phyloP scores from a whole-genome alignment of 495 filamentous ascomycete genomes.

The Tuber indicum region DNA sequence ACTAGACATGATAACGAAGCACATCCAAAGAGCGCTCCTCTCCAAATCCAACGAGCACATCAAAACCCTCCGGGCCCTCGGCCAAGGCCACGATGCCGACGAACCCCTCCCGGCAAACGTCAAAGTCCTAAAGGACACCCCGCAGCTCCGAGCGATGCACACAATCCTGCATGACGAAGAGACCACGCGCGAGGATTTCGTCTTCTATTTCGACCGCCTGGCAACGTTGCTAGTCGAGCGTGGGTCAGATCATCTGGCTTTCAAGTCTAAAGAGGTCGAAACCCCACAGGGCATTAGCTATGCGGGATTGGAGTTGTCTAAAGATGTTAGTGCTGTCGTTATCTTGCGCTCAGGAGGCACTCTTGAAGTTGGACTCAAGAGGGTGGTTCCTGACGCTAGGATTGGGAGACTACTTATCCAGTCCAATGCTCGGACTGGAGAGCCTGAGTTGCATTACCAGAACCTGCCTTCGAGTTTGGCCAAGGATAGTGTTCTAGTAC shows the following conservation, averaged over 20 bases:
- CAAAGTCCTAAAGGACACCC: conserved; percentile 61
- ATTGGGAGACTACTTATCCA: conserved; percentile 87
- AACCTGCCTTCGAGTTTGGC: conserved; percentile 66
- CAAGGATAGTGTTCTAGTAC: conserved; percentile 72
- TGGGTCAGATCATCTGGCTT: conserved; percentile 52
- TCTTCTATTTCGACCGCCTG: conserved; percentile 92
- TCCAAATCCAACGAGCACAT: conserved; percentile 82
- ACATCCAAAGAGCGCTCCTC: conserved; percentile 72
- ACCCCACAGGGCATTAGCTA: conserved; percentile 66
- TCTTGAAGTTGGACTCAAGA: conserved; percentile 77
- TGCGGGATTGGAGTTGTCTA: conserved; percentile 58
- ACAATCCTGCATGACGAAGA: conserved; percentile 79
- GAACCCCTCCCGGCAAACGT: conserved; percentile 68
- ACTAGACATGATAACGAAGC: conserved; percentile 75
- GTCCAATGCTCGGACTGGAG: conserved; percentile 71
- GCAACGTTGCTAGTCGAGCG: conserved; percentile 76
- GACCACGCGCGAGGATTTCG: conserved; percentile 79
- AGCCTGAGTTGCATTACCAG: conserved; percentile 85
- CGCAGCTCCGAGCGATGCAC: conserved; percentile 78
- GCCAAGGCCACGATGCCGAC: conserved; percentile 56
- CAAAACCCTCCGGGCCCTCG: conserved; percentile 64
- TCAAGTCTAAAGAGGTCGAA: conserved; percentile 53
- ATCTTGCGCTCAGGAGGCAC: conserved; percentile 80
- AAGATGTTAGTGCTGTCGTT: conserved; percentile 75
- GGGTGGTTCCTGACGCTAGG: conserved; percentile 85